Conservation (phyloP, 352 stramenopile species). For the Phytophthora vignae region DNA sequence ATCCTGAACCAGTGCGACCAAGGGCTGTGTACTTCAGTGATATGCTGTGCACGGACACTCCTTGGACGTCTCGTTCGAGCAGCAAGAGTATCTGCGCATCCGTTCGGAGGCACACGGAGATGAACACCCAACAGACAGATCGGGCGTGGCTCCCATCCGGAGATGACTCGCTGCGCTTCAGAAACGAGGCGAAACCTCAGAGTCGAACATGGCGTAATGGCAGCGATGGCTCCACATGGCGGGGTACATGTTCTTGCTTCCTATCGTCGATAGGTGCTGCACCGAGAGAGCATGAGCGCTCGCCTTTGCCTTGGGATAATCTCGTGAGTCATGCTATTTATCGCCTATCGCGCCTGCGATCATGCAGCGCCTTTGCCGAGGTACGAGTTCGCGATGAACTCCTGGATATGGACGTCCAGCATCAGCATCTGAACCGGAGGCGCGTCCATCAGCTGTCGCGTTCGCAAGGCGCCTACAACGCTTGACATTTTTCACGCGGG, state of each 20-base stretch:
- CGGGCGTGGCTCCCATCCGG: conserved; percentile 19
- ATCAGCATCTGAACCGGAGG: conserved; percentile 14
- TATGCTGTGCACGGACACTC: conserved; percentile 13
- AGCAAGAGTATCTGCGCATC: conserved; percentile 29
- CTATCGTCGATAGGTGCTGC: conserved; percentile 23
- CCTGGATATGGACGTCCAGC: background rate
- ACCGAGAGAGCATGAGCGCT: conserved; percentile 24
- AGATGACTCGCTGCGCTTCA: conserved; percentile 17
- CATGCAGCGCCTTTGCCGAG: conserved; percentile 28
- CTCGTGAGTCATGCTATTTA: background rate
- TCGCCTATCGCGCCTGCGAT: background rate
- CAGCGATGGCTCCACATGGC: conserved; percentile 17
- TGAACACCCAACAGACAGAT: conserved; percentile 36
- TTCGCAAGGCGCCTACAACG: conserved; percentile 11
- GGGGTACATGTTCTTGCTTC: background rate
- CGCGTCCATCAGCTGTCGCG: conserved; percentile 25
- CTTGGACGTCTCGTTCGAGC: conserved; percentile 15
- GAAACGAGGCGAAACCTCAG: conserved; percentile 22
- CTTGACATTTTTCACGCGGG: conserved; percentile 1
- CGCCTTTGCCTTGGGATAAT: conserved; percentile 1
- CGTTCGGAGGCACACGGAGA: conserved; percentile 23
- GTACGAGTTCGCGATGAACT: conserved; percentile 21
- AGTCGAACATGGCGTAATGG: conserved; percentile 31
- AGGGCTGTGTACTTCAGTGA: background rate
- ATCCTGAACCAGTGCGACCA: conserved; percentile 21